Conservation (phyloP, 2,329 filamentous ascomycete genomes). For the Paecilomyces variotii region DNA sequence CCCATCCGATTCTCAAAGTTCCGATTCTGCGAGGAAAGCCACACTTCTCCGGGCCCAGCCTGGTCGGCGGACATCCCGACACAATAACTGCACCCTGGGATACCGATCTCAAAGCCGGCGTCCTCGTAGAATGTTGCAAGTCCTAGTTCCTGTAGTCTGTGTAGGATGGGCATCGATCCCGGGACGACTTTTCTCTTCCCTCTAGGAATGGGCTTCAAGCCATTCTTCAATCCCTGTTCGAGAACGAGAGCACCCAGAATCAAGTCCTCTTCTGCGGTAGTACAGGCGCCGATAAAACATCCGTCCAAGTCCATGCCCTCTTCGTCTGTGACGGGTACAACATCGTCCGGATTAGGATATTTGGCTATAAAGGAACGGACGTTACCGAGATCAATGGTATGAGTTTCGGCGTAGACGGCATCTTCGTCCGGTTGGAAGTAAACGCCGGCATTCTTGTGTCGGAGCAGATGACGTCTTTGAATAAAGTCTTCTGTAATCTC, state of each 20-base stretch:
- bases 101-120: conserved; percentile 36
- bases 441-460: conserved; percentile 24
- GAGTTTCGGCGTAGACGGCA: conserved; percentile 29
- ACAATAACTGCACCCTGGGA: conserved; percentile 40
- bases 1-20: conserved; percentile 43
- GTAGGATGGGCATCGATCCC: conserved; percentile 33
- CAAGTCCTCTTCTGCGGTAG: conserved; percentile 40
- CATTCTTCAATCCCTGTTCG: conserved; percentile 27
- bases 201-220: conserved; percentile 18
- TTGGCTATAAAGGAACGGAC: conserved; percentile 32
- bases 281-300: conserved; percentile 42
- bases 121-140: conserved; percentile 32
- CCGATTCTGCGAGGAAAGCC: conserved; percentile 40
- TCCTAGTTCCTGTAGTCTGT: conserved; percentile 26
- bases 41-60: conserved; percentile 34
- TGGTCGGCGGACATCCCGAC: conserved; percentile 37
- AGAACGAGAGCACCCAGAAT: conserved; percentile 37
- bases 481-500: conserved; percentile 29
- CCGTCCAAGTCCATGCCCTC: conserved; percentile 30
- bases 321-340: conserved; percentile 32
- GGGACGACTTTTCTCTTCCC: conserved; percentile 37
- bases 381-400: conserved; percentile 31
- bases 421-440: conserved; percentile 36
- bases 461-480: conserved; percentile 21
- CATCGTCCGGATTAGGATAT: conserved; percentile 39